Conservation (phyloP, 495 filamentous ascomycete genomes). For the Neurospora africana region DNA sequence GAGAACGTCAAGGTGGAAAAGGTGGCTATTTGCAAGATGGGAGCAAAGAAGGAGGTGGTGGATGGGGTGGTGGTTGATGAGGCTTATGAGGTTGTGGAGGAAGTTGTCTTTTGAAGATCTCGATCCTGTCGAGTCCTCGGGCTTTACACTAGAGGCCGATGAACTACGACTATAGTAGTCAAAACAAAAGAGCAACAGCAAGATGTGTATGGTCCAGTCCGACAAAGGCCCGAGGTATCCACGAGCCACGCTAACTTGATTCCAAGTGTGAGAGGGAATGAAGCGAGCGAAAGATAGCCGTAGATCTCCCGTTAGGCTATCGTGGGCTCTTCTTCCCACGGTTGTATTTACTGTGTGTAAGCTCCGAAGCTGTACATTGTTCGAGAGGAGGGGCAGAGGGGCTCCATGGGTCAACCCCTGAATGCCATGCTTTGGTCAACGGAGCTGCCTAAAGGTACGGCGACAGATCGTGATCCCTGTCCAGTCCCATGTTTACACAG, state of each 20-base stretch:
- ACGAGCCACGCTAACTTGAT: not conserved
- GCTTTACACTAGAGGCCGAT: not conserved
- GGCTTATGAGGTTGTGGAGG: conserved; percentile 42
- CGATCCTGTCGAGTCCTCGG: not conserved
- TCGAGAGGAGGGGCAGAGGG: not conserved
- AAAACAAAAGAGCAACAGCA: no score
- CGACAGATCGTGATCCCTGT: not conserved
- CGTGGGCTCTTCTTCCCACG: not conserved
- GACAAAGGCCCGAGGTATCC: not conserved
- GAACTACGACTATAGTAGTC: not conserved
- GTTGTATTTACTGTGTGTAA: not conserved
- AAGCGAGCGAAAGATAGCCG: not conserved
- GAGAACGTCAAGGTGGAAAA: conserved; percentile 48
- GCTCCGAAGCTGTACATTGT: not conserved
- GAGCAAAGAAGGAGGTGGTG: conserved; percentile 48
- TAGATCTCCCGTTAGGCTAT: not conserved
- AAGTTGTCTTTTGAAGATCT: conserved; percentile 25
- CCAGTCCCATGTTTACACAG: not conserved
- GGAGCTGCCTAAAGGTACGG: not conserved
- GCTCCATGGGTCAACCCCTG: not conserved
- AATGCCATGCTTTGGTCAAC: not conserved
- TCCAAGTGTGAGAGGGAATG: not conserved
- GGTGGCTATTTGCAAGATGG: conserved; percentile 69
- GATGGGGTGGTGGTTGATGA: conserved; percentile 28
- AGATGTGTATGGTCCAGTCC: not conserved